Evolutionary conservation across 1,139 yeast genomes (phyloP).

Genomic region (Candida sp.): DNA sequence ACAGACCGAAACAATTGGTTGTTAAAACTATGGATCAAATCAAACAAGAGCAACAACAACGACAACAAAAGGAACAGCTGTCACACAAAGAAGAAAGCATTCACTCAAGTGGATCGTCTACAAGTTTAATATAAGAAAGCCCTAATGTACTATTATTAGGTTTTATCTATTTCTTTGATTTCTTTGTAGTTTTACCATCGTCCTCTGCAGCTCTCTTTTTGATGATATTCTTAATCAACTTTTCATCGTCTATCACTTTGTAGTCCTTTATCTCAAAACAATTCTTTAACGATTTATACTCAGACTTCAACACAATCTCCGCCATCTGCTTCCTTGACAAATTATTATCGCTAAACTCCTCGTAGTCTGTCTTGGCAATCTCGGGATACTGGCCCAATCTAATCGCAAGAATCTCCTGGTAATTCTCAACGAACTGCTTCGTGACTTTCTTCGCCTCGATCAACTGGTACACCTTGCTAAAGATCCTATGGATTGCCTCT

Average conservation of each 20-base stretch:
- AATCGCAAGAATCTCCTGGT: constrained; percentile 30
- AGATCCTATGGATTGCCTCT: constrained; percentile 45
- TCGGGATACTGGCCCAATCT: constrained; percentile 49
- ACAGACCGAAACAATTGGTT: constrained; percentile 45
- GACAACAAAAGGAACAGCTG: not conserved
- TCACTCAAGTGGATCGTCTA: not conserved
- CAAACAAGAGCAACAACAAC: constrained; percentile 4
- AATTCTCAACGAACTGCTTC: constrained; percentile 31
- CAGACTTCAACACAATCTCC: constrained; percentile 55
- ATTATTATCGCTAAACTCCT: constrained; percentile 8
- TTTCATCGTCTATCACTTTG: constrained; percentile 57
- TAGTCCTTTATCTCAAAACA: constrained; percentile 27
- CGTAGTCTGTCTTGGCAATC: constrained; percentile 27
- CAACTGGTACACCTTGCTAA: constrained; percentile 50
- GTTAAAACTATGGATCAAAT: constrained; percentile 24
- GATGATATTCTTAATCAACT: constrained; percentile 56
- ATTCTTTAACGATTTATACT: constrained; percentile 49
- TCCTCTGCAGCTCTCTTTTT: constrained; percentile 49
- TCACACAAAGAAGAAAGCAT: not conserved
- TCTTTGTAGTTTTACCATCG: not conserved
- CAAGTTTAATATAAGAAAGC: not conserved
- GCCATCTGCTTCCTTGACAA: constrained; percentile 45
- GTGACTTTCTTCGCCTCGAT: constrained; percentile 48
- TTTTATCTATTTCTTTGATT: not conserved
- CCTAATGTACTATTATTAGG: too few relatives aligned